Conservation (phyloP, 1,284 basidiomycete species). For the Sporisorium graminicola region DNA sequence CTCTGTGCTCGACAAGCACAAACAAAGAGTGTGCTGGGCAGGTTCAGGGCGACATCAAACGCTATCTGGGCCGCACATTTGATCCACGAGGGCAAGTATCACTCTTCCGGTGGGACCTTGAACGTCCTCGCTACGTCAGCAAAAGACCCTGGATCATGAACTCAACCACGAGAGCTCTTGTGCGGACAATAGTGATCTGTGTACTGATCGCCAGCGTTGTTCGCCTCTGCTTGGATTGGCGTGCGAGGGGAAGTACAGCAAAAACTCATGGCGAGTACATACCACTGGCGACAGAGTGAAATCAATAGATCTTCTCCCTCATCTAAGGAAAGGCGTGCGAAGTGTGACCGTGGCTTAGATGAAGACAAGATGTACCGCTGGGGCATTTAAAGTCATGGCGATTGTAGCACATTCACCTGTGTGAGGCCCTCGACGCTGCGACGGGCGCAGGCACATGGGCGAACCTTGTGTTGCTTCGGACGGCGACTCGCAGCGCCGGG, state of each 20-base stretch:
- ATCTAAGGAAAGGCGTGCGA: no score
- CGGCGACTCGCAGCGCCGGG: no score
- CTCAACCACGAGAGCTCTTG: slow-evolving; percentile 13
- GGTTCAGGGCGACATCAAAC: neutral
- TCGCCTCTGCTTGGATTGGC: neutral
- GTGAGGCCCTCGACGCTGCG: no score
- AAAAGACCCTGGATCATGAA: slow-evolving; percentile 22
- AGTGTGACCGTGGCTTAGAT: no score
- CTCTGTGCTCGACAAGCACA: neutral
- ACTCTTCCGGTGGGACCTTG: slow-evolving; percentile 15
- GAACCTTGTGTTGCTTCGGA: no score
- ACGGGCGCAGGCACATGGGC: no score
- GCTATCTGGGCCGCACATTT: neutral
- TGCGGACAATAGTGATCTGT: neutral
- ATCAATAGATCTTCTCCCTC: no score
- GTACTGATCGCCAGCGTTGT: neutral
- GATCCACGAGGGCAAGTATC: neutral
- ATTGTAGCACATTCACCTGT: no score
- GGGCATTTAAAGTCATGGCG: no score
- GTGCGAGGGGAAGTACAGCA: neutral
- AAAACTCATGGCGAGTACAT: neutral
- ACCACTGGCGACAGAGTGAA: neutral
- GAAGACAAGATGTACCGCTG: no score
- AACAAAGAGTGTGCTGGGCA: neutral
- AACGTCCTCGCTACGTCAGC: slow-evolving; percentile 13